Evolutionary conservation across 2,329 filamentous ascomycete species (phyloP).

Genomic region (Endothia cerciana): DNA sequence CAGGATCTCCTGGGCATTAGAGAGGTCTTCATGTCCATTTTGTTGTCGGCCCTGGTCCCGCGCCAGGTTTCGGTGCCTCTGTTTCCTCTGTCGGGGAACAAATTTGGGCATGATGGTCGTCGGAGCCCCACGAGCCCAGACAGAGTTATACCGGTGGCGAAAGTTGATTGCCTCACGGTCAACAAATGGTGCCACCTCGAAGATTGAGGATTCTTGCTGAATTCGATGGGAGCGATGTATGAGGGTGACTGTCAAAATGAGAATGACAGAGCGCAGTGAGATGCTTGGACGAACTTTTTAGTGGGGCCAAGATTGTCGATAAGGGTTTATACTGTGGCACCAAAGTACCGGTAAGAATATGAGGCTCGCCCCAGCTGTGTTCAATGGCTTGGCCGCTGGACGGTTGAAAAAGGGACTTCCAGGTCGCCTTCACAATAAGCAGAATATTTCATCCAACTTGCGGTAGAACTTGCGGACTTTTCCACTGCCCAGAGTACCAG

Average conservation of each 20-base stretch:
- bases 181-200: neutral
- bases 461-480: neutral
- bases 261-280: slow-evolving; percentile 10
- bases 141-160: neutral
- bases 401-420: neutral
- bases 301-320: slow-evolving; percentile 19
- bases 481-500: neutral
- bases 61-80: slow-evolving; percentile 71
- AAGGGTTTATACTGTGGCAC: neutral
- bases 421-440: neutral
- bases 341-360: neutral
- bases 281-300: slow-evolving; percentile 23
- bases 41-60: slow-evolving; percentile 56
- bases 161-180: neutral
- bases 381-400: neutral
- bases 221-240: neutral
- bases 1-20: slow-evolving; percentile 59
- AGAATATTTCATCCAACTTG: too few relatives aligned
- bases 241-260: neutral
- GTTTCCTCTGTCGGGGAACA: slow-evolving; percentile 68
- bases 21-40: slow-evolving; percentile 50
- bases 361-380: neutral
- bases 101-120: slow-evolving; percentile 54
- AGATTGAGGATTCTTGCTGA: neutral
- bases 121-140: neutral